Evolutionary conservation across 257 asterid genomes (phyloP).

Genomic region (Paraleonurus japonicus): DNA sequence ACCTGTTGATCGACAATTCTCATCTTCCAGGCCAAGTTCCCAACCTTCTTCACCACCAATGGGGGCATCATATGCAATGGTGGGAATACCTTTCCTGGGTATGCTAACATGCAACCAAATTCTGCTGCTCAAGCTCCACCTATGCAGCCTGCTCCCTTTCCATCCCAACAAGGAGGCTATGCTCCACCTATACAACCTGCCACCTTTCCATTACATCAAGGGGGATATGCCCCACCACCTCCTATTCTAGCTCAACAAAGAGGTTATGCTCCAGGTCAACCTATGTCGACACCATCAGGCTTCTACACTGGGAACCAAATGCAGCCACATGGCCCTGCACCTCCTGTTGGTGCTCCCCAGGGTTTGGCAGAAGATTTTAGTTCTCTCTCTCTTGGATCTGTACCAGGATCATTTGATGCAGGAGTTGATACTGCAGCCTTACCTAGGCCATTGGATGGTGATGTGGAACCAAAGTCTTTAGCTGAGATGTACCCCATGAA

Average conservation of each 20-base stretch:
- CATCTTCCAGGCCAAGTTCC: slow-evolving; percentile 47
- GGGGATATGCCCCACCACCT: slow-evolving; percentile 55
- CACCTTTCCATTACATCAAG: slow-evolving; percentile 52
- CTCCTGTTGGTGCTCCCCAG: slow-evolving; percentile 47
- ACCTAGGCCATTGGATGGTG: slow-evolving; percentile 95
- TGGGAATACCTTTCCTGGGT: slow-evolving; percentile 68
- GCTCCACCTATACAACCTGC: slow-evolving; percentile 47
- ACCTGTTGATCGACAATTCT: slow-evolving; percentile 37
- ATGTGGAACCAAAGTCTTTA: slow-evolving; percentile 52
- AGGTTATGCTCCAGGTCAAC: slow-evolving; percentile 61
- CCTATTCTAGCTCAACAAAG: slow-evolving; percentile 53
- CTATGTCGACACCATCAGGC: slow-evolving; percentile 42
- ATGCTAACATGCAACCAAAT: slow-evolving; percentile 53
- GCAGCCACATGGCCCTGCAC: slow-evolving; percentile 51
- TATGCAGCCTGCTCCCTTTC: slow-evolving; percentile 44
- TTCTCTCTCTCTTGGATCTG: slow-evolving; percentile 74
- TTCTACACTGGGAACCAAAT: slow-evolving; percentile 46
- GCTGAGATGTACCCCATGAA: slow-evolving; percentile 75
- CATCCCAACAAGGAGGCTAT: slow-evolving; percentile 61
- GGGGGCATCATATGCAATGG: slow-evolving; percentile 49
- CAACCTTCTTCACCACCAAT: slow-evolving; percentile 66
- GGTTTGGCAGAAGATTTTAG: slow-evolving; percentile 78
- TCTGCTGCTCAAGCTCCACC: slow-evolving; percentile 53
- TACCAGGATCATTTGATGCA: slow-evolving; percentile 83
- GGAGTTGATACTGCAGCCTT: slow-evolving; percentile 69